Evolutionary conservation across 805 yeast species (phyloP).

Genomic region (Debaryomyces castellii): DNA sequence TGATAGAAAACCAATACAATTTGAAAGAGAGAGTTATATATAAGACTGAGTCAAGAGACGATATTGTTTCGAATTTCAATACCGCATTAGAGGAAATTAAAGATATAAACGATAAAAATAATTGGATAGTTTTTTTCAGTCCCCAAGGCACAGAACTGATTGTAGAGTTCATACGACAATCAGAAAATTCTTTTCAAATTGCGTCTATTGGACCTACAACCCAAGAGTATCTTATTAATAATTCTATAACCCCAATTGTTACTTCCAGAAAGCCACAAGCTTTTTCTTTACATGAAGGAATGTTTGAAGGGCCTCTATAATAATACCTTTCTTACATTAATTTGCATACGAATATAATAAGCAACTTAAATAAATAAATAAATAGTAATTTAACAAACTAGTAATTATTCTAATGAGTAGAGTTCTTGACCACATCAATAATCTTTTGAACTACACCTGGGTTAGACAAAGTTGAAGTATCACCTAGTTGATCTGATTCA

Average conservation of each 20-base stretch:
- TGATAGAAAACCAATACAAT: conserved; percentile 42
- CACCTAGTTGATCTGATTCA: conserved; percentile 92
- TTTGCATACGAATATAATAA: background rate
- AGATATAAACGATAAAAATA: conserved; percentile 11
- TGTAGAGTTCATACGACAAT: conserved; percentile 38
- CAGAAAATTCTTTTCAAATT: conserved; percentile 34
- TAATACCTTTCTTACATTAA: background rate
- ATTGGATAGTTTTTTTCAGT: conserved; percentile 86
- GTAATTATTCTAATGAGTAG: background rate
- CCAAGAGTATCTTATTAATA: conserved; percentile 51
- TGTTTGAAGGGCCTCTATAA: conserved; percentile 14
- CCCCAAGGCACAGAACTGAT: conserved; percentile 82
- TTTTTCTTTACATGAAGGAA: conserved; percentile 40
- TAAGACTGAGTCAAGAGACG: conserved; percentile 54
- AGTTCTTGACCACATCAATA: conserved; percentile 59
- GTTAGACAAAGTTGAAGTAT: conserved; percentile 83
- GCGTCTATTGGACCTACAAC: conserved; percentile 97
- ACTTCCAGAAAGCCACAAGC: conserved; percentile 79
- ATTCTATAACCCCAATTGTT: conserved; percentile 57
- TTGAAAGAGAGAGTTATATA: conserved; percentile 67
- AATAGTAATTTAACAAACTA: background rate
- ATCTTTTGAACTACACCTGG: conserved; percentile 80
- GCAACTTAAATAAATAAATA: background rate
- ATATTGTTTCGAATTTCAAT: conserved; percentile 42
- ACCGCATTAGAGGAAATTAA: conserved; percentile 1